phyloP scores from a whole-genome alignment of 306 rosid genomes.

The Calophaca sinica region DNA sequence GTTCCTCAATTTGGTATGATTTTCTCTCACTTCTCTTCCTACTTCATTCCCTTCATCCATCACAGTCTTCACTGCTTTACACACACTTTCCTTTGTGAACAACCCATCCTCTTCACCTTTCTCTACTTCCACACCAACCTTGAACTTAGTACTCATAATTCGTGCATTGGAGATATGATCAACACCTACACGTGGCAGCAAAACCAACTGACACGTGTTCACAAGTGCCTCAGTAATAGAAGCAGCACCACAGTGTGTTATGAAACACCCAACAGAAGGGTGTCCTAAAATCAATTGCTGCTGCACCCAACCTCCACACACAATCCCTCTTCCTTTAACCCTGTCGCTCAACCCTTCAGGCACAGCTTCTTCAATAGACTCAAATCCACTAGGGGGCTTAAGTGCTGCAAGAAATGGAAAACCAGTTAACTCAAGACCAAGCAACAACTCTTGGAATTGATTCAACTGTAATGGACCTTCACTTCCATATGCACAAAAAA shows the following conservation, averaged over 20 bases:
- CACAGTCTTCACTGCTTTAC: conserved; percentile 50
- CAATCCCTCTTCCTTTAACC: conserved; percentile 43
- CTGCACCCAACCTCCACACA: conserved; percentile 62
- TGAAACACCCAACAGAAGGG: conserved; percentile 68
- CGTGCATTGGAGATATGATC: conserved; percentile 58
- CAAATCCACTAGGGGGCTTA: conserved; percentile 23
- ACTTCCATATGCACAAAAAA: conserved; percentile 45
- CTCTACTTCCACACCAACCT: conserved; percentile 65
- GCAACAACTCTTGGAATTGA: conserved; percentile 37
- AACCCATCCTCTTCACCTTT: conserved; percentile 59
- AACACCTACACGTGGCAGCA: conserved; percentile 44
- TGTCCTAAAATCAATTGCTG: conserved; percentile 62
- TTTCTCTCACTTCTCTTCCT: conserved; percentile 52
- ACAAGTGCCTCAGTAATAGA: conserved; percentile 57
- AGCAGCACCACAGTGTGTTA: conserved; percentile 72
- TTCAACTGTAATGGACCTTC: conserved; percentile 19
- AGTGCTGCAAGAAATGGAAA: conserved; percentile 45
- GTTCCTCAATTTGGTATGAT: conserved; percentile 48
- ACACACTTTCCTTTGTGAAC: conserved; percentile 54
- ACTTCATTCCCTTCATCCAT: conserved; percentile 54
- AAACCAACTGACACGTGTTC: conserved; percentile 57
- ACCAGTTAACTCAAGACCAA: conserved; percentile 42
- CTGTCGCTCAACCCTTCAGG: conserved; percentile 43
- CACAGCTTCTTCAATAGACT: conserved; percentile 37
- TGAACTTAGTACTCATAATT: conserved; percentile 40